Evolutionary conservation across 176 grass and related monocot genomes (phyloP), one percentile per base, ranked within the genome.

Genomic region (Raddia distichophylla): DNA sequence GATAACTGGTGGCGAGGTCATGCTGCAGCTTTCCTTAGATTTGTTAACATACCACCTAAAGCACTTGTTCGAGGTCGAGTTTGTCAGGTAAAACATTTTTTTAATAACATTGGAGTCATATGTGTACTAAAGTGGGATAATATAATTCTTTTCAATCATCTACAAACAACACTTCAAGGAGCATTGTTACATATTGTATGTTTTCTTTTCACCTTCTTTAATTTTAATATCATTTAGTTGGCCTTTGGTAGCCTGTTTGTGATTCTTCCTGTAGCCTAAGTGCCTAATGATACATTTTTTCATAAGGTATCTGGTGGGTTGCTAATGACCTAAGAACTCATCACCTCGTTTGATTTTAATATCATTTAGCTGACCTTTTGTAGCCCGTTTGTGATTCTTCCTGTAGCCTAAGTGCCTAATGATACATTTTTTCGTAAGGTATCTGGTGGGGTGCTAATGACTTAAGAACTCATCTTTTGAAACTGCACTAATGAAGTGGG

Each of bases 1-100:
- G 95, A 98, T 85, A 98, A 98, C 82, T 98, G 92, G 92, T 98
- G 92, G 95, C 80, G 92, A 84, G 95, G 95, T 60, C 95, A 98
- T 91, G 92, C 95, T 49, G 86, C 92, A 69, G 95, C 95, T 46
- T 98, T 91, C 84, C 90, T 98, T 70, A 87, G 90, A 83, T 98
- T 89, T 77, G 92, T 84, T 76, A 90, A 95, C 82, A 77, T 95
- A 91, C 78, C 89, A 86, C 86, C 95, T 74, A 83, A 89, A 86
- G 74, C 90, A 84, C 95, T 98, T 78, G 68, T 89, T 67, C 72
- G 19, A 70, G 95, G 92, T 11, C 92, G 92, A 67, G 86, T 98
- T 84, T 32, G 90, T 82, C 95, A 93, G 90, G 95, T 98, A 86
- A 87, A 27, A 19, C 34, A 44, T 51, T 69, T 48, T 78, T 46